A percentile compares a stretch with the other conserved stretches of the same genome.
phyloP scores from a whole-genome alignment of 1,284 basidiomycete species.

The Cutaneotrichosporon dermatis region DNA sequence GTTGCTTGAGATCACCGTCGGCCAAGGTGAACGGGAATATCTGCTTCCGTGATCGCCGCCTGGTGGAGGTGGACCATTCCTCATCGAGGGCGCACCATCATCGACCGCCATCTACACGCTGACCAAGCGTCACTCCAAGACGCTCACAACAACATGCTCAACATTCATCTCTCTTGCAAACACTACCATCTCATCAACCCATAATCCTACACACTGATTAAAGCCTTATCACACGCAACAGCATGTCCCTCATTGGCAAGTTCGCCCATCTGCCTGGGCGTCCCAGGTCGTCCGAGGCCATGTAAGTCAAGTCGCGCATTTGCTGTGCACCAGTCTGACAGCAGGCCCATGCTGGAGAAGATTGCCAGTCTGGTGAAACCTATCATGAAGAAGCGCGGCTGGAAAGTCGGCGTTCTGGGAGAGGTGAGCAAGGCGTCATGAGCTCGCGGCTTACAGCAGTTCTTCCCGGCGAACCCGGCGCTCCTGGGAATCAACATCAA shows the following conservation, averaged over 20 bases:
- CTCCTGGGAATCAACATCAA: slow-evolving; percentile 67
- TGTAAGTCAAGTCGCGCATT: slow-evolving; percentile 25
- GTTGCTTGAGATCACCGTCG: not conserved
- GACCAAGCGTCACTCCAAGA: not conserved
- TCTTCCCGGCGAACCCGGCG: slow-evolving; percentile 69
- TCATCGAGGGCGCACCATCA: not conserved
- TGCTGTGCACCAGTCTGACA: not conserved
- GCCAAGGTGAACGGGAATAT: not conserved
- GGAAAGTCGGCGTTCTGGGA: slow-evolving; percentile 72
- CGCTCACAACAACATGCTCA: not conserved
- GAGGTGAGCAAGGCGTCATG: slow-evolving; percentile 51
- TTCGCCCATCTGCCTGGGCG: slow-evolving; percentile 46
- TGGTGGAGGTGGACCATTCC: slow-evolving; percentile 5
- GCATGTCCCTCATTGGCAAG: slow-evolving; percentile 33
- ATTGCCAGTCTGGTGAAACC: slow-evolving; percentile 79
- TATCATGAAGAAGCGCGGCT: slow-evolving; percentile 75
- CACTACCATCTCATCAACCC: not conserved
- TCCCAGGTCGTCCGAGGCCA: slow-evolving; percentile 42
- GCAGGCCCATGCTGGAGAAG: slow-evolving; percentile 58
- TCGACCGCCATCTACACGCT: not conserved
- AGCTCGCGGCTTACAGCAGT: slow-evolving; percentile 43
- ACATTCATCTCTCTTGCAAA: not conserved
- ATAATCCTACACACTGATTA: not conserved
- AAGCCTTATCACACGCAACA: not conserved
- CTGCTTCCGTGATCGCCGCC: not conserved